These are phyloP conservation scores for Lumnitzera littorea DNA, from an alignment of 345 rosid genomes.

Conservation along the genomic window DNA sequence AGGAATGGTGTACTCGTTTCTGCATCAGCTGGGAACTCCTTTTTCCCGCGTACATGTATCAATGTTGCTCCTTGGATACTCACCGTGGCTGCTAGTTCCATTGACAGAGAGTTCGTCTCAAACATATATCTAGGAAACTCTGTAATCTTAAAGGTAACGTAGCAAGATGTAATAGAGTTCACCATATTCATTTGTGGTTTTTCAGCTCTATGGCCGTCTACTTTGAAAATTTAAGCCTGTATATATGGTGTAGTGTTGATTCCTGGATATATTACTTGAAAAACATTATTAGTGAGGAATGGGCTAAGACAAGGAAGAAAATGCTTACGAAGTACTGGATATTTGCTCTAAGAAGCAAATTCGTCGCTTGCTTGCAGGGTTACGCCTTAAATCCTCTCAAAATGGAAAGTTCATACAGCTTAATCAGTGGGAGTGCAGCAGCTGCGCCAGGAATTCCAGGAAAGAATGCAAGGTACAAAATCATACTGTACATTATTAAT, in stretches of 20 bases:
- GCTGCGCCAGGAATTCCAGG: conserved; percentile 40
- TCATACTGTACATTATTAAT: no score
- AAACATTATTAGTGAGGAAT: no score
- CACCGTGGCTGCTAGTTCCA: conserved; percentile 40
- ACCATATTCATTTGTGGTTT: no score
- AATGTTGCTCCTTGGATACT: conserved; percentile 48
- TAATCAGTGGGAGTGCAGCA: conserved; percentile 32
- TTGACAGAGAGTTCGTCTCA: conserved; percentile 29
- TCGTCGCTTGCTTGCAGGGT: conserved; percentile 18
- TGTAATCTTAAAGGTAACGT: conserved; percentile 18
- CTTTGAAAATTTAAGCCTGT: no score
- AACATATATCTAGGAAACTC: conserved; percentile 26
- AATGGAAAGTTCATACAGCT: conserved; percentile 19
- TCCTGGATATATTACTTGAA: no score
- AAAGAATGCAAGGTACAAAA: conserved; percentile 32
- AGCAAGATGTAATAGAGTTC: background rate
- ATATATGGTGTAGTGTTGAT: no score
- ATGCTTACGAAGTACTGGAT: no score
- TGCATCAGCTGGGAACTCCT: conserved; percentile 38
- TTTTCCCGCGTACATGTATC: conserved; percentile 20
- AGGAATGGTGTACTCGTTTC: conserved; percentile 34
- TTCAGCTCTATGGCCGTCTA: no score
- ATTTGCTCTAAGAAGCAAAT: background rate
- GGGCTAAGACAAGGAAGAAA: no score
- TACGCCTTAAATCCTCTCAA: conserved; percentile 33